Conservation (phyloP, 2,329 filamentous ascomycete species). For the Fusarium solani-melongenae region DNA sequence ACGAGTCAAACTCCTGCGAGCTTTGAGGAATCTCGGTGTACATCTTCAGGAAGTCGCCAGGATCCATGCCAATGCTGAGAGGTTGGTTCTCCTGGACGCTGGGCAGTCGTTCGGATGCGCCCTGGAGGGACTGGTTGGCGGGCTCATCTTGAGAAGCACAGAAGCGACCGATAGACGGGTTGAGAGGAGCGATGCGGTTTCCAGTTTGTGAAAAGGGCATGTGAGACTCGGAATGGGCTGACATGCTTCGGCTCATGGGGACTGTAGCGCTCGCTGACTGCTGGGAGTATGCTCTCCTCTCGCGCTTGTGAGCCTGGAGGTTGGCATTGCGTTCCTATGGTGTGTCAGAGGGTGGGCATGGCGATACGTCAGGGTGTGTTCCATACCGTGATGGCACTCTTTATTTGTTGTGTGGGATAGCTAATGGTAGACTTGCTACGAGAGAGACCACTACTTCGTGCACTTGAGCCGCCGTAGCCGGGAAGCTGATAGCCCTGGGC, state of each 20-base stretch:
- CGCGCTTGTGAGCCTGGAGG: slow-evolving; percentile 32
- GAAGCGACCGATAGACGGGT: slow-evolving; percentile 44
- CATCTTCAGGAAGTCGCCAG: slow-evolving; percentile 52
- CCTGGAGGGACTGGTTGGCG: slow-evolving; percentile 39
- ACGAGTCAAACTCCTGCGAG: slow-evolving; percentile 38
- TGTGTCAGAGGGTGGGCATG: slow-evolving; percentile 25
- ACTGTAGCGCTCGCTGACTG: slow-evolving; percentile 45
- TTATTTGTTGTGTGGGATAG: slow-evolving; percentile 42
- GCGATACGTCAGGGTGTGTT: slow-evolving; percentile 20
- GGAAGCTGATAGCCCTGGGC: slow-evolving; percentile 31
- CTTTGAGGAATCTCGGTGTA: slow-evolving; percentile 34
- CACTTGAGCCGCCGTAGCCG: slow-evolving; percentile 36
- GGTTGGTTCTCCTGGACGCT: slow-evolving; percentile 50
- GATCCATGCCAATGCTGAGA: slow-evolving; percentile 52
- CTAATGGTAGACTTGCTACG: slow-evolving; percentile 45
- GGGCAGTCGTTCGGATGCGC: slow-evolving; percentile 45
- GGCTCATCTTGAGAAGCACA: slow-evolving; percentile 48
- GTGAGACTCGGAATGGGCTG: slow-evolving; percentile 53
- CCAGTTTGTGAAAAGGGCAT: slow-evolving; percentile 53
- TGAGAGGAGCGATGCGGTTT: slow-evolving; percentile 47
- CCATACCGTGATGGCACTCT: slow-evolving; percentile 32
- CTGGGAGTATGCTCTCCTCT: slow-evolving; percentile 43
- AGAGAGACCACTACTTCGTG: slow-evolving; percentile 37
- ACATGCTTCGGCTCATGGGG: slow-evolving; percentile 58
- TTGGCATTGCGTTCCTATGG: slow-evolving; percentile 28